A percentile compares a stretch with the other conserved stretches of the same genome.
Conservation (phyloP, 2,329 filamentous ascomycete species). For the Penicillium concentricum region DNA sequence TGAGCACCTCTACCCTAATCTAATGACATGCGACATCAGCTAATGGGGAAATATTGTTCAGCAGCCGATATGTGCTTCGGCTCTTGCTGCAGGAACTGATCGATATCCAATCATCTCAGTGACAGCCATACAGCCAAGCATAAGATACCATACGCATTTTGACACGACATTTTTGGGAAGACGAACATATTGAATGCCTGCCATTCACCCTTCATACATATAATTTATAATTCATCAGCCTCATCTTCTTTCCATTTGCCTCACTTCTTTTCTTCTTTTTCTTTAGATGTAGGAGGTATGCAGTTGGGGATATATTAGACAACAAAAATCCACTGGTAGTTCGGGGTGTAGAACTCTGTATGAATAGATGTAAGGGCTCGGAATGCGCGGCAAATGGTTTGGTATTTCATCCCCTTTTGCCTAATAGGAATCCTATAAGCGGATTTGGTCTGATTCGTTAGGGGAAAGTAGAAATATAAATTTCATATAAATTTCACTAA, state of each 20-base stretch:
- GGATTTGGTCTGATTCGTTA: no score
- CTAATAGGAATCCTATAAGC: no score
- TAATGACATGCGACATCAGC: not conserved
- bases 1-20: not conserved
- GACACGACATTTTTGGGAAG: not conserved
- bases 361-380: not conserved
- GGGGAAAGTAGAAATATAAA: no score
- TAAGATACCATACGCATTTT: not conserved
- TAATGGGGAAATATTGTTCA: not conserved
- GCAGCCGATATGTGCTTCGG: slow-evolving; percentile 21
- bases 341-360: not conserved
- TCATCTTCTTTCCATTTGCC: not conserved
- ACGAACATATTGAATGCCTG: not conserved
- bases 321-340: not conserved
- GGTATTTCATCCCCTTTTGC: not conserved
- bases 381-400: not conserved
- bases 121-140: not conserved
- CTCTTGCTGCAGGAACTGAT: slow-evolving; percentile 16
- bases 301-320: not conserved
- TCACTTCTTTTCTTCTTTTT: not conserved
- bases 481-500: not conserved
- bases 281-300: not conserved
- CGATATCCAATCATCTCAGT: not conserved
- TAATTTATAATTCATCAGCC: not conserved
- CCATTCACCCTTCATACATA: not conserved